Percentiles rank a stretch among this genome's conserved stretches.
Evolutionary conservation across 441 rosid genomes (phyloP).

Genomic region (Codiaeum variegatum): DNA sequence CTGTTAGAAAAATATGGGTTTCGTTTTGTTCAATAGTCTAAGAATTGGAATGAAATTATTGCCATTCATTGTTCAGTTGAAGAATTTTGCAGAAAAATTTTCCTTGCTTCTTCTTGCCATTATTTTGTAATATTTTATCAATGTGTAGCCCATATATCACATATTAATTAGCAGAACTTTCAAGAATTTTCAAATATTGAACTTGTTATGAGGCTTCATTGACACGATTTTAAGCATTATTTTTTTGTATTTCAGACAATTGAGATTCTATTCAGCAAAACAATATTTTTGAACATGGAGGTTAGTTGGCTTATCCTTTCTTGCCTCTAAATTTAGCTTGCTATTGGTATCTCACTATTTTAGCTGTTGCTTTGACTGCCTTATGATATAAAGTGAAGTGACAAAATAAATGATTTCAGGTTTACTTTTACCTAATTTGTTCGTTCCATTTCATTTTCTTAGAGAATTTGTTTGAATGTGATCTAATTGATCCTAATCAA

Average conservation of each 20-base stretch:
- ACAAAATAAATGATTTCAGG: background rate
- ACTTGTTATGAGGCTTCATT: slow-evolving; percentile 6
- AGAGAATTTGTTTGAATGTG: background rate
- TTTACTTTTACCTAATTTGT: background rate
- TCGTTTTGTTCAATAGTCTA: background rate
- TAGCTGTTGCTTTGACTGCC: background rate
- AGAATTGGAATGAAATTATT: background rate
- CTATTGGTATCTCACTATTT: background rate
- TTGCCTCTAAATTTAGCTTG: background rate
- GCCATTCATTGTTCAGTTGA: background rate
- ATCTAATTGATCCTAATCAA: background rate
- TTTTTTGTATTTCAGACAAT: slow-evolving; percentile 57
- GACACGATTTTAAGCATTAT: slow-evolving; percentile 1
- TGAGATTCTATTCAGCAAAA: slow-evolving; percentile 65
- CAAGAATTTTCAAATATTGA: background rate
- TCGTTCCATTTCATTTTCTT: background rate
- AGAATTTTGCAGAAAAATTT: background rate
- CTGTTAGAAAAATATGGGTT: background rate
- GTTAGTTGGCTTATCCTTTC: slow-evolving; percentile 34
- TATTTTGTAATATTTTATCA: background rate
- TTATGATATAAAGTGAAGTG: background rate
- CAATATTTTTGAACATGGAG: slow-evolving; percentile 67
- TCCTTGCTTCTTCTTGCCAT: background rate
- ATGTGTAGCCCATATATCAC: background rate
- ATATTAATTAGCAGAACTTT: background rate